Conservation (phyloP, 768 basidiomycete genomes). For the Calocera cornea region DNA sequence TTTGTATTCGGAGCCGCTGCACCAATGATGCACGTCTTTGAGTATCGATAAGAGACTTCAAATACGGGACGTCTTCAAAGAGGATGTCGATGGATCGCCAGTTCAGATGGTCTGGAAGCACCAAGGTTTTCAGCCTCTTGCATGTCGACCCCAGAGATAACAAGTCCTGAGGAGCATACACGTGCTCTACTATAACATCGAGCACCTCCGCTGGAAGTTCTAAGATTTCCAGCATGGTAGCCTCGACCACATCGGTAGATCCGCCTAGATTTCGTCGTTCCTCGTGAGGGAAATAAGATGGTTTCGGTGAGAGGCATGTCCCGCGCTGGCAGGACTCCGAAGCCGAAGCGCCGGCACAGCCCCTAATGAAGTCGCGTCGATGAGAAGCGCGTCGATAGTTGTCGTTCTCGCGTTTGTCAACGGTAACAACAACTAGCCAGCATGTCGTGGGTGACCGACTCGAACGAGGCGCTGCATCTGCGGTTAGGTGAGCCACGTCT, state of each 20-base stretch:
- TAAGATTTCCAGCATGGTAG: not conserved
- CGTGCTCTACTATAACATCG: not conserved
- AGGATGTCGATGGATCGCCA: not conserved
- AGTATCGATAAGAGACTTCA: not conserved
- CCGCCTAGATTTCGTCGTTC: not conserved
- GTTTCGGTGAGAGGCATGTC: not conserved
- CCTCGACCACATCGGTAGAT: not conserved
- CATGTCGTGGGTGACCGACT: conserved; percentile 53
- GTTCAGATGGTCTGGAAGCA: not conserved
- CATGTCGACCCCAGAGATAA: not conserved
- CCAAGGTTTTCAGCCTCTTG: not conserved
- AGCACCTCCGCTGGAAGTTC: not conserved
- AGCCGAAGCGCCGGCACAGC: not conserved
- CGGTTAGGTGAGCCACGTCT: conserved; percentile 47
- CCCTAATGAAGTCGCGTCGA: not conserved
- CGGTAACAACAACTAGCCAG: not conserved
- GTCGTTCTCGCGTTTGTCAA: not conserved
- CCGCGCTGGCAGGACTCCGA: not conserved
- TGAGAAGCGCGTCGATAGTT: not conserved
- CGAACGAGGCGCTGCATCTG: conserved; percentile 62
- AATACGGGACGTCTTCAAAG: not conserved
- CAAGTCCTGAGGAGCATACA: not conserved
- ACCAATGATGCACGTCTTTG: not conserved
- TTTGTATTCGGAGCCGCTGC: not conserved
- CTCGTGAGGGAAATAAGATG: not conserved